These are phyloP conservation scores for Graphilbum sp. DNA, from an alignment of 2,329 filamentous ascomycete species.

Conservation along the genomic window DNA sequence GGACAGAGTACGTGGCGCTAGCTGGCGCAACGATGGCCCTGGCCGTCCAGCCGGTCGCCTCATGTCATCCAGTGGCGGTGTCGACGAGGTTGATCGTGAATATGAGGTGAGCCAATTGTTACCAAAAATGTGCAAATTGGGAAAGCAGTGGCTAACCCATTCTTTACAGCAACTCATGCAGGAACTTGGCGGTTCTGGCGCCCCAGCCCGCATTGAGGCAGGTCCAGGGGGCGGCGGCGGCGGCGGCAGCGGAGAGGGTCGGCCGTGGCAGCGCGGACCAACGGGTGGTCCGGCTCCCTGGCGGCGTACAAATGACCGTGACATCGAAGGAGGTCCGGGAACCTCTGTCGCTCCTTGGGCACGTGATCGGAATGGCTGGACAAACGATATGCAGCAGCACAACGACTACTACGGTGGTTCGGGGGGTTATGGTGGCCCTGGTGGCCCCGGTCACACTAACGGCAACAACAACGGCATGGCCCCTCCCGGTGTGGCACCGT, in stretches of 20 bases:
- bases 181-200: conserved; percentile 64
- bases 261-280: conserved; percentile 79
- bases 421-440: conserved; percentile 4
- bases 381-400: conserved; percentile 12
- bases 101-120: conserved; percentile 58
- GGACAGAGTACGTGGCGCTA: conserved; percentile 76
- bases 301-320: conserved; percentile 41
- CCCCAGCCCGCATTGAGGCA: conserved; percentile 72
- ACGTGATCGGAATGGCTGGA: neutral
- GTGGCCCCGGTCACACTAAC: conserved; percentile 17
- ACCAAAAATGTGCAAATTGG: no score
- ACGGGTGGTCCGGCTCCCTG: conserved; percentile 76
- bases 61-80: conserved; percentile 40
- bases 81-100: conserved; percentile 80
- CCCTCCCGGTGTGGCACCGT: conserved; percentile 39
- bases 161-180: conserved; percentile 73
- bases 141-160: conserved; percentile 18
- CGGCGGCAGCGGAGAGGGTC: conserved; percentile 43
- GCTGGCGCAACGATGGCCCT: conserved; percentile 70
- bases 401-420: conserved; percentile 23
- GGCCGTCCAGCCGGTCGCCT: conserved; percentile 44
- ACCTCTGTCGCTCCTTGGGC: neutral
- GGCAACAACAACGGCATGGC: conserved; percentile 19
- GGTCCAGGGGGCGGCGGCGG: conserved; percentile 51
- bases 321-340: conserved; percentile 19